These are phyloP conservation scores for Podospora sp. DNA, from an alignment of 495 filamentous ascomycete species.

Conservation along the genomic window DNA sequence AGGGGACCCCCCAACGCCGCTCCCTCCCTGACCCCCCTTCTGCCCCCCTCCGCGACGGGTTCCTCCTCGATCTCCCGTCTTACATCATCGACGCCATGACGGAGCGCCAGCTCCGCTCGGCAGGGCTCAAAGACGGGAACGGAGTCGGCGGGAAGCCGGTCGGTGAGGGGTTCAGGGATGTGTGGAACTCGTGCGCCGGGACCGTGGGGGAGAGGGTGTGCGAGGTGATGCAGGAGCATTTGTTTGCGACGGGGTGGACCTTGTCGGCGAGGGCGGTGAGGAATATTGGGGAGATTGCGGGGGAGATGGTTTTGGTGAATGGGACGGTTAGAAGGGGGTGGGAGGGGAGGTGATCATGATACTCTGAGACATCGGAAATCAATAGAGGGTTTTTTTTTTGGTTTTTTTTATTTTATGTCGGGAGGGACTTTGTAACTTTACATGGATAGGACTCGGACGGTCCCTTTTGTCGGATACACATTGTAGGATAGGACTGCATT, in stretches of 20 bases:
- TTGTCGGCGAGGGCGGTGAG: slow-evolving; percentile 32
- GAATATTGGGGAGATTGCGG: slow-evolving; percentile 39
- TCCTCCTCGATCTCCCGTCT: slow-evolving; percentile 31
- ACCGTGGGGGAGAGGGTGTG: slow-evolving; percentile 25
- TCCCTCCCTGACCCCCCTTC: slow-evolving; percentile 12
- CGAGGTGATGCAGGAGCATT: slow-evolving; percentile 31
- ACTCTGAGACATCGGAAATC: no score
- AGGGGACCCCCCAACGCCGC: background rate
- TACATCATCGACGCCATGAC: slow-evolving; percentile 37
- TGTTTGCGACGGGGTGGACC: slow-evolving; percentile 43
- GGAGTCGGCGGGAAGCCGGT: slow-evolving; percentile 30
- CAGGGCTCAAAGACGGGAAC: slow-evolving; percentile 34
- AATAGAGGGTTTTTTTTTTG: no score
- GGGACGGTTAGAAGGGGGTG: slow-evolving; percentile 1
- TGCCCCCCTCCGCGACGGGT: slow-evolving; percentile 27
- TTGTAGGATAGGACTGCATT: background rate
- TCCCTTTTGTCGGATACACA: background rate
- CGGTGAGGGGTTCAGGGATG: slow-evolving; percentile 31
- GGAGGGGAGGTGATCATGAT: background rate
- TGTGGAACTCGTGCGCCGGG: slow-evolving; percentile 34
- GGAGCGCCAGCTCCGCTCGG: slow-evolving; percentile 38
- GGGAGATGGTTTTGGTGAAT: slow-evolving; percentile 23
- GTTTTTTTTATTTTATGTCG: background rate
- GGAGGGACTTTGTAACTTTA: background rate
- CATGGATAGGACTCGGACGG: no score